Conservation (phyloP, 192 early-diverging fungal species). For the Backusella tarrabulga region DNA sequence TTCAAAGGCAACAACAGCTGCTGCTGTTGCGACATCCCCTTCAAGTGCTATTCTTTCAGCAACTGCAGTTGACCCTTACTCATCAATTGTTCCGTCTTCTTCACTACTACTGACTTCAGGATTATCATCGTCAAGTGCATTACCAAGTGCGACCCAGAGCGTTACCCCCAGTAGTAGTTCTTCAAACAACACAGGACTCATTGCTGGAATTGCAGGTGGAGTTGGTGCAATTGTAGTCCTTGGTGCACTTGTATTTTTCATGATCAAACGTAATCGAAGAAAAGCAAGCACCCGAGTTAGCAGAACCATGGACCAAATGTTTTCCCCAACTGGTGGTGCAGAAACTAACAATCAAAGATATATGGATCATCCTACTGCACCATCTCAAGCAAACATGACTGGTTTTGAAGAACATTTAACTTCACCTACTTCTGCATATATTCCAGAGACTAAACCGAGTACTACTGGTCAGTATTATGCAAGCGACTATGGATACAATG, state of each 20-base stretch:
- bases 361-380: background rate
- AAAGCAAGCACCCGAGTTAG: conserved; percentile 13
- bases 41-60: background rate
- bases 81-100: background rate
- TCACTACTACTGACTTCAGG: background rate
- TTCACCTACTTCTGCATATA: background rate
- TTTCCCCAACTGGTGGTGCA: background rate
- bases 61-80: background rate
- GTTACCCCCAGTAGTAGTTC: background rate
- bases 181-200: background rate
- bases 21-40: background rate
- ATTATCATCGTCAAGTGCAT: background rate
- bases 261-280: conserved; percentile 12
- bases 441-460: background rate
- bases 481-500: background rate
- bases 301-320: conserved; percentile 4
- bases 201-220: conserved; percentile 15
- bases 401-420: background rate
- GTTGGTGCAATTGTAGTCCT: conserved; percentile 1
- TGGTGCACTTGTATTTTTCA: conserved; percentile 5
- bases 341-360: background rate
- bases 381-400: background rate
- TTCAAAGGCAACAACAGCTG: background rate
- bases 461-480: conserved; percentile 11
- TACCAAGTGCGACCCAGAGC: background rate